phyloP scores from a whole-genome alignment of 352 stramenopile genomes.

The Phytophthora kernoviae region DNA sequence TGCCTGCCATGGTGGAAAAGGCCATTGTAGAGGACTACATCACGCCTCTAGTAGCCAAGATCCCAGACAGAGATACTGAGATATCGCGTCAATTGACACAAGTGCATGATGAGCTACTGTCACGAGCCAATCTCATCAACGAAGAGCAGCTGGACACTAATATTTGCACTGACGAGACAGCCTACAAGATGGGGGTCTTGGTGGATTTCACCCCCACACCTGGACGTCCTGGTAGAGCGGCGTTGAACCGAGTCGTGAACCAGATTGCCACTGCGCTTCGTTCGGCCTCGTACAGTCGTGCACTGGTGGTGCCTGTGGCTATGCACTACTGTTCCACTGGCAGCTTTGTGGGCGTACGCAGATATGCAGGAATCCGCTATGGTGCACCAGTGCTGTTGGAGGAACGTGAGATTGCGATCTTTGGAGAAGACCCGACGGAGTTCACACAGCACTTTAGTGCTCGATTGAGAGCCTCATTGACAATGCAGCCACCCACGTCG shows the following conservation, averaged over 20 bases:
- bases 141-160: constrained; percentile 21
- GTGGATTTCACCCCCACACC: constrained; percentile 52
- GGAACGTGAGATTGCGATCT: constrained; percentile 59
- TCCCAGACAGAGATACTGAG: constrained; percentile 17
- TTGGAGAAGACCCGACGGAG: constrained; percentile 64
- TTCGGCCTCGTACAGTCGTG: constrained; percentile 41
- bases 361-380: constrained; percentile 65
- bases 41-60: constrained; percentile 42
- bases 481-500: constrained; percentile 58
- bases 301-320: constrained; percentile 64
- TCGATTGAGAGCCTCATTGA: constrained; percentile 55
- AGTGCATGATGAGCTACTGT: constrained; percentile 38
- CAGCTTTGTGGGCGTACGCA: constrained; percentile 48
- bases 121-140: constrained; percentile 57
- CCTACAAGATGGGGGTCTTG: constrained; percentile 70
- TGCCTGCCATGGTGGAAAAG: constrained; percentile 53
- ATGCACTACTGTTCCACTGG: constrained; percentile 66
- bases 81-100: constrained; percentile 30
- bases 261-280: constrained; percentile 55
- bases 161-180: constrained; percentile 47
- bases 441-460: constrained; percentile 70
- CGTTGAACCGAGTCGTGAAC: constrained; percentile 58
- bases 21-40: constrained; percentile 68
- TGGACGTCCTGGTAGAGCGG: constrained; percentile 39
- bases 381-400: constrained; percentile 69